Evolutionary conservation across 208 protist genomes (phyloP), one percentile per base, ranked within the genome.

Genomic region (Wallacemonas sp.): DNA sequence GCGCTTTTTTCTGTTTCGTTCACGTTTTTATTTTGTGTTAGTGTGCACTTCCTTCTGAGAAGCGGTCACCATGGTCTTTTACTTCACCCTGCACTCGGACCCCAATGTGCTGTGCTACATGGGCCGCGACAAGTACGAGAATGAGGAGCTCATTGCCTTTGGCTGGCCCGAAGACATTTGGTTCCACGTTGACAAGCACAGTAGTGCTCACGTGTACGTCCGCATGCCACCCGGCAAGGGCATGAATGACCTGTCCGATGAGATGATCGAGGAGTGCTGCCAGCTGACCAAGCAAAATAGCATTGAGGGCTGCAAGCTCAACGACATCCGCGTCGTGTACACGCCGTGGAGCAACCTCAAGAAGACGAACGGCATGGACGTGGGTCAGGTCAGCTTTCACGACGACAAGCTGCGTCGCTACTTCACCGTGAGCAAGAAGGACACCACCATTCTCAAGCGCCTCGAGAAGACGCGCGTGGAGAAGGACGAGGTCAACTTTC

Each of bases 81-180:
- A 95, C 85, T 98, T 95, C 64, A 96, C 89, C 2, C 76, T 96
- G 16, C 62, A 77, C 44, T 95, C 81, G 10, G 91, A 97, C 66
- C 94, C 96, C 16, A 76, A 80, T 2, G 92, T 98, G 32, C 26
- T 92, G 32, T 89, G 97, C 65, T 99, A 99, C 87, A 98, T 99
- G 96, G 98, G 98, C 29, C 81, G 84, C 29, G 98, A 99, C 82
- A 99, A 99, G 81, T 97, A 94, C 75, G 98, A 99, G 62, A 99
- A 99, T 72, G 98, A 99, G 79, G 91, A 99, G 55, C 77, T 99
- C 11, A 99, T 99, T 72, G 90, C 89, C 59, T 97, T 92, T 55
- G 97, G 96, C 12, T 99, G 91, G 89, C 95, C 96, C 3, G 97
- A 99, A 57, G 98, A 99, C 73, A 79, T 99, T 23, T 99, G 98